phyloP scores from a whole-genome alignment of 108 stramenopile genomes.

The Cyclotella cryptica region DNA sequence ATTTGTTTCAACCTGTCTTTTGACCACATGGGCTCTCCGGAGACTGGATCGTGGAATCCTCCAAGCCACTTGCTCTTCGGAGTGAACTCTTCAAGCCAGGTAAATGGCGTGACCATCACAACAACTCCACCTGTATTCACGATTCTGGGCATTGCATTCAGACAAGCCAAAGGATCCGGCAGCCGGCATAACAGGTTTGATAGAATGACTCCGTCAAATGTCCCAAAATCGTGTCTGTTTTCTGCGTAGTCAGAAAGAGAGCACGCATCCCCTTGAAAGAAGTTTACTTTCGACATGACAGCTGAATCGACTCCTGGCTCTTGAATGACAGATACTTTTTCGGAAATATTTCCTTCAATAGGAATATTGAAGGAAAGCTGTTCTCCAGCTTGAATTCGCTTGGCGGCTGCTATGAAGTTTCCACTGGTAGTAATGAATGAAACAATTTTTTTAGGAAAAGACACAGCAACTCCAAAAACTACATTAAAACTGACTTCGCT shows the following conservation, averaged over 20 bases:
- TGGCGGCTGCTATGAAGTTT: slow-evolving; percentile 85
- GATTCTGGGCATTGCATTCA: slow-evolving; percentile 72
- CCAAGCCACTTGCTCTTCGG: slow-evolving; percentile 86
- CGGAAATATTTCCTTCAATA: slow-evolving; percentile 80
- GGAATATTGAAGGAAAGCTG: slow-evolving; percentile 75
- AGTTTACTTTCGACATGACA: slow-evolving; percentile 70
- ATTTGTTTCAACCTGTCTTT: slow-evolving; percentile 74
- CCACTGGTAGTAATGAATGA: slow-evolving; percentile 34
- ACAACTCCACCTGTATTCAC: slow-evolving; percentile 91
- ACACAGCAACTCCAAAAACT: neutral
- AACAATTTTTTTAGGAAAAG: neutral
- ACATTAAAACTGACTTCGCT: neutral
- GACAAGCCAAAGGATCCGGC: slow-evolving; percentile 86
- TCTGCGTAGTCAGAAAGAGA: slow-evolving; percentile 57
- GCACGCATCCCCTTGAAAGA: slow-evolving; percentile 93
- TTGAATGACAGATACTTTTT: slow-evolving; percentile 67
- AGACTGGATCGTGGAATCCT: slow-evolving; percentile 76
- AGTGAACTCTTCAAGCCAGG: slow-evolving; percentile 94
- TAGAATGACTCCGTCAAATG: slow-evolving; percentile 93
- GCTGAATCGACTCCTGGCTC: slow-evolving; percentile 63
- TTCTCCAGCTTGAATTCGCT: slow-evolving; percentile 70
- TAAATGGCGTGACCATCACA: slow-evolving; percentile 91
- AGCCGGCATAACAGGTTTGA: slow-evolving; percentile 92
- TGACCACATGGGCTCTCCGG: slow-evolving; percentile 69
- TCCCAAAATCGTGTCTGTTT: slow-evolving; percentile 54